Evolutionary conservation across 2,329 filamentous ascomycete species (phyloP).

Genomic region (Ophiostoma sp.): DNA sequence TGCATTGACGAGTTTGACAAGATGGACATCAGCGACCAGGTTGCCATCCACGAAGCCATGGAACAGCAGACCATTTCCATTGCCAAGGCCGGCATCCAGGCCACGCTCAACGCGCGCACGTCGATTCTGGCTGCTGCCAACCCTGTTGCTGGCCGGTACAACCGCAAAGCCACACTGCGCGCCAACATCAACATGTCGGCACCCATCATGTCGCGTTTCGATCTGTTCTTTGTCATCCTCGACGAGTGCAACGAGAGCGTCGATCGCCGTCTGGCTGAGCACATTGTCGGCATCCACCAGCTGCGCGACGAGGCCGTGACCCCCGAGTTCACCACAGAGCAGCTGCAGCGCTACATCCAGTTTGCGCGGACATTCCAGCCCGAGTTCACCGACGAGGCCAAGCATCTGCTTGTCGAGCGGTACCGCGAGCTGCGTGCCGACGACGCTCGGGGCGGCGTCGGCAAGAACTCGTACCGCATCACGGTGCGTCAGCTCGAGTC

Average conservation of each 20-base stretch:
- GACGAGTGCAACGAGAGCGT: constrained; percentile 93
- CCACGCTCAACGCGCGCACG: constrained; percentile 90
- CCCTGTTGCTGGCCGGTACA: constrained; percentile 92
- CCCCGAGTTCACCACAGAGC: constrained; percentile 93
- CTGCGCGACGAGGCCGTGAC: constrained; percentile 84
- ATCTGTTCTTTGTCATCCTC: constrained; percentile 95
- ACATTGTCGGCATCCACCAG: constrained; percentile 92
- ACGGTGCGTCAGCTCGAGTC: constrained; percentile 94
- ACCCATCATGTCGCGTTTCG: constrained; percentile 98
- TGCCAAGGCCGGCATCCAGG: constrained; percentile 96
- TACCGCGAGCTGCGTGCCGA: constrained; percentile 95
- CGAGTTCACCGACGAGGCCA: constrained; percentile 83
- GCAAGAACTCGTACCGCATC: constrained; percentile 93
- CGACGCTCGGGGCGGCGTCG: constrained; percentile 88
- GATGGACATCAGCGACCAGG: constrained; percentile 96
- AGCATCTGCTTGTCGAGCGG: constrained; percentile 75
- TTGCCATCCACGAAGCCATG: constrained; percentile 99
- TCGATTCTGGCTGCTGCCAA: constrained; percentile 95
- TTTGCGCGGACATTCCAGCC: constrained; percentile 94
- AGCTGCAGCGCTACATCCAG: constrained; percentile 92
- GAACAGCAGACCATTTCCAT: constrained; percentile 99
- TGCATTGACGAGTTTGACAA: constrained; percentile 99
- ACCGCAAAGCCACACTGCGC: constrained; percentile 87
- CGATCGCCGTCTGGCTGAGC: constrained; percentile 84
- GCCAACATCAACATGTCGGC: constrained; percentile 98